Evolutionary conservation across 768 basidiomycete genomes (phyloP), one percentile per base, ranked within the genome.

Genomic region (Rhodosporidiobolus odoratus): DNA sequence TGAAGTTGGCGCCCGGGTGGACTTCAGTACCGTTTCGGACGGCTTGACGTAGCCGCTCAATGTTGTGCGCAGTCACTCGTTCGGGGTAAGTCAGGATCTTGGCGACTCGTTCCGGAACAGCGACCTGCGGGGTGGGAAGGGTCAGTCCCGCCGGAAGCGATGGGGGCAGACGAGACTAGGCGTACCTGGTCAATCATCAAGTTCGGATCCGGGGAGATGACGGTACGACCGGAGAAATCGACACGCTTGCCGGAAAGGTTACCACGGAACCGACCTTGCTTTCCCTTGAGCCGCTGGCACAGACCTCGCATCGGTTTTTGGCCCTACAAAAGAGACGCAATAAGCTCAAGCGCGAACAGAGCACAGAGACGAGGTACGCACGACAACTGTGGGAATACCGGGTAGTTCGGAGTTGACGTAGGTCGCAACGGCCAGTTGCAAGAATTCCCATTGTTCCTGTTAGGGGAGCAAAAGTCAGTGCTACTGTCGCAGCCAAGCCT

Each of bases 181-280:
- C 78, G 60, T 48, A 81, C 93, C 82, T 99, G 95, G 79, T 99
- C 96, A 77, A 99, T 96, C 60, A 92, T 88, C 73, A 99, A 82
- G 78, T 98, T 99, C n/a, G 96, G 96, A 80, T 99, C 96, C 1
- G 96, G 96, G 2, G 93, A 95, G 78, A 99, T 99, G 79, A 99
- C 96, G 12, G 96, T 99, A 76, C 96, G 89, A 9, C 88, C 95
- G 0, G 94, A 97, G 79, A 98, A 98, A 79, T 99, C 96, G 73
- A 99, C 96, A 79, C 96, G 92, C 80, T 99, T 99, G 72, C 96
- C 96, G 0, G 94, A 97, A 13, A 99, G 84, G 78, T 99, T 99
- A 30, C 96, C 96, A 79, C 96, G 86, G 81, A 99, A 98, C 57
- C 96, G 93, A 76, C 96, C 96, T 79, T 98, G 95, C 78, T 99